Percentiles rank a stretch among this genome's conserved stretches.
These are phyloP conservation scores for Serendipita indica DNA, from an alignment of 768 basidiomycete species.

Conservation along the genomic window DNA sequence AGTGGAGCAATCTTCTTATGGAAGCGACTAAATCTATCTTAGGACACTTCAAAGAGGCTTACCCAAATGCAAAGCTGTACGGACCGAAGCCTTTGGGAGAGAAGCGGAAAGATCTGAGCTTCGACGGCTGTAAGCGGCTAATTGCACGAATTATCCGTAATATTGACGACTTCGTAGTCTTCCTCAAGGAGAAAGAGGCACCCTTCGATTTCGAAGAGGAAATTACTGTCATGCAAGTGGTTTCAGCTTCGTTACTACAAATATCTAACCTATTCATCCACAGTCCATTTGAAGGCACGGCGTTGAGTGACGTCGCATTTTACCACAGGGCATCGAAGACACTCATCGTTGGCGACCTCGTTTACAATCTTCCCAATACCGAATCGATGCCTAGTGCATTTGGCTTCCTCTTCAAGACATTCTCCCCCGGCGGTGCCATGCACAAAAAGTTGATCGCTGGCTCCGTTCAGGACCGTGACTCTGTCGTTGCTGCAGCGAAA, in stretches of 20 bases:
- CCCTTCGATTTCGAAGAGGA: slow-evolving; percentile 28
- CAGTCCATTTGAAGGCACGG: slow-evolving; percentile 16
- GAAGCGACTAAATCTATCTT: neutral
- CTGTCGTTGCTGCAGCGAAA: neutral
- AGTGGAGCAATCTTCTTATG: slow-evolving; percentile 27
- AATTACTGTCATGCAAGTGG: slow-evolving; percentile 4
- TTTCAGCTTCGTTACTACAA: neutral
- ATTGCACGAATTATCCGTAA: neutral
- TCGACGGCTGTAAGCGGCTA: slow-evolving; percentile 36
- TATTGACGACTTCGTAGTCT: slow-evolving; percentile 15
- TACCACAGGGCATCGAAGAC: slow-evolving; percentile 28
- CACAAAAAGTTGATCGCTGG: slow-evolving; percentile 8
- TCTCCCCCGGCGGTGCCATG: neutral
- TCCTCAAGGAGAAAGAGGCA: slow-evolving; percentile 22
- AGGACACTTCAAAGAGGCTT: slow-evolving; percentile 37
- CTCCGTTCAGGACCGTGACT: neutral
- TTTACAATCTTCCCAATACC: slow-evolving; percentile 28
- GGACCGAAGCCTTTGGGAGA: slow-evolving; percentile 42
- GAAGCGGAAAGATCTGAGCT: slow-evolving; percentile 37
- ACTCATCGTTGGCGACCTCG: slow-evolving; percentile 29
- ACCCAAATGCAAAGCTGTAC: slow-evolving; percentile 54
- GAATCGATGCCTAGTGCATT: neutral
- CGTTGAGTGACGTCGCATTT: slow-evolving; percentile 29
- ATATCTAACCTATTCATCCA: neutral
- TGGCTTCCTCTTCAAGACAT: neutral